Base-by-base conservation (phyloP, 306 rosid species). In the Dalbergia cochinchinensis region DNA sequence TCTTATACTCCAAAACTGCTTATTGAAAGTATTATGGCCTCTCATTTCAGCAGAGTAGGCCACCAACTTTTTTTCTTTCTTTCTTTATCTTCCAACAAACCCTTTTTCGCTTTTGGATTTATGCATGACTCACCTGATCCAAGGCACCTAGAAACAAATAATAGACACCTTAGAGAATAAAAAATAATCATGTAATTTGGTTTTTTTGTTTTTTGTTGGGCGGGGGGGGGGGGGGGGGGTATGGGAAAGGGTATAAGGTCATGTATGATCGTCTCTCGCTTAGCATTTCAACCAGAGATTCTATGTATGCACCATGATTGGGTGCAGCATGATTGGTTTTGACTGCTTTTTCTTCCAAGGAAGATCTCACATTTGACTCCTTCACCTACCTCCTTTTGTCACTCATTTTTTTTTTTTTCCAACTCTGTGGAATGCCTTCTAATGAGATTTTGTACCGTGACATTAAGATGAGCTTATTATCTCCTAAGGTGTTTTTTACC, bases 301-400 rank as follows among this genome's bases (percentile, higher is more conserved):
- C 91, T 83, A 78, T 74, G 19, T 83, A 84, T 74, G 13, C 83
- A 84, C 76, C 86, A 85, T 87, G 76, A 88, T 89, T 88, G 86
- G 91, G 74, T 86, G 82, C 91, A 80, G 81, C 87, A 87, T 91
- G 82, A 93, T 91, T 90, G 87, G 88, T 65, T 86, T 91, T 91
- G 95, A 94, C 97, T 81, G 75, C 94, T 90, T 94, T 92, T 86
- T 76, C 80, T 80, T 88, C 85, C 71, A 44, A 53, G 85, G 84
- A 78, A 65, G 70, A 85, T 77, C 89, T 73, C 83, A 76, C 73
- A 73, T 88, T 93, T 84, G 89, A 88, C 92, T 89, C 83, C 73
- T 63, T 79, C 75, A 54, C 71, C 57, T 12, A 44, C 31, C 70
- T 70, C 66, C 44, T 65, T 83, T 78, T 70, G 7, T 72, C 31